phyloP scores from a whole-genome alignment of 345 rosid species.

The Noccaea bulbosa region DNA sequence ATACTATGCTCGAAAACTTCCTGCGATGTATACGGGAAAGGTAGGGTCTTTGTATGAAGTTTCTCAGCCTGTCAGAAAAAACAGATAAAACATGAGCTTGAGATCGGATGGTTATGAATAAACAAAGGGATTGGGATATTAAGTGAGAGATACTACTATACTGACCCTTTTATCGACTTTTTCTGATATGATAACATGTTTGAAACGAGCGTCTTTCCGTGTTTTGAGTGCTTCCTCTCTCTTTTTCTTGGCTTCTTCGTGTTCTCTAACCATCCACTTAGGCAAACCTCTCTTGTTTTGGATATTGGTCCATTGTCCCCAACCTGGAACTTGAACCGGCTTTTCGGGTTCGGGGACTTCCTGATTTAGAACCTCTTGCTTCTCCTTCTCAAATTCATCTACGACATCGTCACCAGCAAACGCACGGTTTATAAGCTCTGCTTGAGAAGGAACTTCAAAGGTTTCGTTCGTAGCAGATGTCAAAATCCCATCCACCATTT shows the following conservation, averaged over 20 bases:
- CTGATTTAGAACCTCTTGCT: conserved; percentile 63
- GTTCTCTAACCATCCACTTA: conserved; percentile 77
- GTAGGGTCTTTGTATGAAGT: conserved; percentile 68
- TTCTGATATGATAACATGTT: conserved; percentile 81
- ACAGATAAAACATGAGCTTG: conserved; percentile 26
- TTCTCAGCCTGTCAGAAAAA: conserved; percentile 68
- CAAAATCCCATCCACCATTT: conserved; percentile 80
- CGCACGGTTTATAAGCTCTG: conserved; percentile 78
- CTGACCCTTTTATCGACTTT: conserved; percentile 84
- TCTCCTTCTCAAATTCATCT: conserved; percentile 79
- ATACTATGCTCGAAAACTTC: conserved; percentile 82
- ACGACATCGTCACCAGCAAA: conserved; percentile 94
- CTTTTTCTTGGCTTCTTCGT: conserved; percentile 67
- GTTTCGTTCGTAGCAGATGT: conserved; percentile 55
- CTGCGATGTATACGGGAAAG: conserved; percentile 79
- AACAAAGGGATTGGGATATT: neutral
- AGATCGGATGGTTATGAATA: neutral
- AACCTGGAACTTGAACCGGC: conserved; percentile 78
- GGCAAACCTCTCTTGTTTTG: conserved; percentile 84
- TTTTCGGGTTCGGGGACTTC: conserved; percentile 88
- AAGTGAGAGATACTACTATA: neutral
- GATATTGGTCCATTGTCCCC: conserved; percentile 89
- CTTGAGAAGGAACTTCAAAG: conserved; percentile 86
- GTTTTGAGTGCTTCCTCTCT: conserved; percentile 73
- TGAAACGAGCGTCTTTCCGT: conserved; percentile 83